phyloP scores from a whole-genome alignment of 1,139 yeast genomes.

The Wickerhamomyces sp. region DNA sequence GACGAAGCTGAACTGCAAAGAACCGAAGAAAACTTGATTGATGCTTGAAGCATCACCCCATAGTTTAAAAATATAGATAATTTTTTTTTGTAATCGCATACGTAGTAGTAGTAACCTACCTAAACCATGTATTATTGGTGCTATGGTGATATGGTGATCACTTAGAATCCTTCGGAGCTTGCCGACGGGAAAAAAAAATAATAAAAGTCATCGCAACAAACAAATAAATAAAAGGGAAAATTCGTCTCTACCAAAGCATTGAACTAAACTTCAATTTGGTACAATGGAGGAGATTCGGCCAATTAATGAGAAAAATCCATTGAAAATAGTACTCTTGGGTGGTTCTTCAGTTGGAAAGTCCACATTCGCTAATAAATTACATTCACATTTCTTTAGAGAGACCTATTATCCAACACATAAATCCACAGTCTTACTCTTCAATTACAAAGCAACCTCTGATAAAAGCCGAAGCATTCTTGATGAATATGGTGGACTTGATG shows the following conservation, averaged over 20 bases:
- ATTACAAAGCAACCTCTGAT: slow-evolving; percentile 40
- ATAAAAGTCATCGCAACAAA: too few relatives aligned
- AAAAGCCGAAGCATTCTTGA: slow-evolving; percentile 46
- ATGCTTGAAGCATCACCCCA: slow-evolving; percentile 13
- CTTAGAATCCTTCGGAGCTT: too few relatives aligned
- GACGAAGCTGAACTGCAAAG: slow-evolving; percentile 35
- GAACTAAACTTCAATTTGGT: too few relatives aligned
- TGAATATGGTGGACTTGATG: slow-evolving; percentile 33
- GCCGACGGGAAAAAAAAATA: too few relatives aligned
- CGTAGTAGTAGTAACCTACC: neutral
- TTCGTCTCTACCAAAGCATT: too few relatives aligned
- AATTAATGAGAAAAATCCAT: slow-evolving; percentile 32
- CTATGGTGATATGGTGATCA: too few relatives aligned
- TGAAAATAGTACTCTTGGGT: slow-evolving; percentile 55
- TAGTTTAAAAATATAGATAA: too few relatives aligned
- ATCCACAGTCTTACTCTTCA: slow-evolving; percentile 50
- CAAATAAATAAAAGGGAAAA: too few relatives aligned
- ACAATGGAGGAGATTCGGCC: slow-evolving; percentile 3
- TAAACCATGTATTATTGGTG: too few relatives aligned
- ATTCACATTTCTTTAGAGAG: slow-evolving; percentile 25
- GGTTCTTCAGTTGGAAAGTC: slow-evolving; percentile 51
- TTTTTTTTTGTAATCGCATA: too few relatives aligned
- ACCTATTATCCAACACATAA: slow-evolving; percentile 61
- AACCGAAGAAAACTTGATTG: slow-evolving; percentile 27
- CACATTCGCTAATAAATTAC: slow-evolving; percentile 32